A percentile compares a stretch with the other conserved stretches of the same genome.
phyloP scores from a whole-genome alignment of 129 eudicot genomes.

The Heracleum sosnowskyi region DNA sequence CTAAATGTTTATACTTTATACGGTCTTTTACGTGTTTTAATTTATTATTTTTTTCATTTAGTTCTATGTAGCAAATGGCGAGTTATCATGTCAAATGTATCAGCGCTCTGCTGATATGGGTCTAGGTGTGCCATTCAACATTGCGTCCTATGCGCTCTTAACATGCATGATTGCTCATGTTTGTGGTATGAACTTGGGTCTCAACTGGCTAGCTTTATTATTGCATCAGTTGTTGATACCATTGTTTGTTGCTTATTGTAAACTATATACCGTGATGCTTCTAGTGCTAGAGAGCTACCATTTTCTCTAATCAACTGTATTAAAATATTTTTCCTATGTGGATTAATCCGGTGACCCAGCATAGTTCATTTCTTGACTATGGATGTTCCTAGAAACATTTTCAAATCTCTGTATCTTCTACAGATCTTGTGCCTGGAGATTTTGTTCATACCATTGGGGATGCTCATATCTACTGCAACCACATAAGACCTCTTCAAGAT shows the following conservation, averaged over 20 bases:
- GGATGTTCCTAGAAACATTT: background rate
- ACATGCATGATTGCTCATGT: conserved; percentile 98
- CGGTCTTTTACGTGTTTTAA: conserved; percentile 1
- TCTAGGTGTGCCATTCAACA: conserved; percentile 90
- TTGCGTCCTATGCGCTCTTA: conserved; percentile 79
- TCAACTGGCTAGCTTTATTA: background rate
- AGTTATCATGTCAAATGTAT: conserved; percentile 94
- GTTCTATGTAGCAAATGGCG: conserved; percentile 92
- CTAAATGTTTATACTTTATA: background rate
- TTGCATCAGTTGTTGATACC: background rate
- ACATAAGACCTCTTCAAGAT: conserved; percentile 72
- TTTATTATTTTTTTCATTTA: conserved; percentile 18
- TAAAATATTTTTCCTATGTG: background rate
- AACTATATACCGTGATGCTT: background rate
- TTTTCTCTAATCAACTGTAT: background rate
- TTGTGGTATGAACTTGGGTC: conserved; percentile 56
- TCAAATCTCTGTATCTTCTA: background rate
- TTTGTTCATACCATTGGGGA: conserved; percentile 81
- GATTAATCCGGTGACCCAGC: background rate
- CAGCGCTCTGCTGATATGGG: conserved; percentile 99
- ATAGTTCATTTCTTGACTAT: background rate
- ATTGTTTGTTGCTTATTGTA: background rate
- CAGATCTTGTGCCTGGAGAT: conserved; percentile 93
- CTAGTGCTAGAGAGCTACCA: background rate
- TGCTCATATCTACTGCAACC: conserved; percentile 82